Evolutionary conservation across 176 grass and related monocot genomes (phyloP).

Genomic region (Metroxylon sagu): DNA sequence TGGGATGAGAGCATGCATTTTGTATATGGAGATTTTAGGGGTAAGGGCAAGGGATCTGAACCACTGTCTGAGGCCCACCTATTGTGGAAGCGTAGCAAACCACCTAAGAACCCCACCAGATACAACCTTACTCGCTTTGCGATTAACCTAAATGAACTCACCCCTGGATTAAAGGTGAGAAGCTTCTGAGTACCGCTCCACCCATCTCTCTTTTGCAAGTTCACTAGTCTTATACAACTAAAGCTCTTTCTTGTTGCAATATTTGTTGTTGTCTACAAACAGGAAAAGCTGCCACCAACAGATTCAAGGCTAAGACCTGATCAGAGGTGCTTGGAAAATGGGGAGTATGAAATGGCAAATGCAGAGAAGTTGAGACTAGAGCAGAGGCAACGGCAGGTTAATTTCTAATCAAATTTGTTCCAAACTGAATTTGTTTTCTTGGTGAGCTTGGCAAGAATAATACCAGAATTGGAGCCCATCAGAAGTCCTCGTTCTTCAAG

Average conservation of each 20-base stretch:
- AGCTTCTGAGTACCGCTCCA: constrained; percentile 4
- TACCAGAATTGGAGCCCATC: no score
- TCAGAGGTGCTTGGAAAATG: constrained; percentile 91
- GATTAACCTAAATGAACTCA: constrained; percentile 91
- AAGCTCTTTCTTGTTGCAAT: no score
- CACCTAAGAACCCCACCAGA: constrained; percentile 62
- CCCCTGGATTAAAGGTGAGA: constrained; percentile 66
- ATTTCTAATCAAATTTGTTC: not conserved
- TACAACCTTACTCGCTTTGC: constrained; percentile 93
- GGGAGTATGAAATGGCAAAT: constrained; percentile 96
- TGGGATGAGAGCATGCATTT: constrained; percentile 99
- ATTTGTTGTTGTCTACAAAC: constrained; percentile 1
- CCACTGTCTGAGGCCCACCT: constrained; percentile 69
- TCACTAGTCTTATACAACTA: no score
- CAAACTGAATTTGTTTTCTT: no score
- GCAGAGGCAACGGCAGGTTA: constrained; percentile 95
- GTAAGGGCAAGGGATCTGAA: constrained; percentile 88
- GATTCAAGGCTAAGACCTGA: constrained; percentile 96
- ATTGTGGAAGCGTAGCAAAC: constrained; percentile 84
- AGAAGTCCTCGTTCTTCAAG: no score
- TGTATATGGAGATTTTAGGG: constrained; percentile 86
- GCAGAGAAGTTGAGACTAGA: constrained; percentile 97
- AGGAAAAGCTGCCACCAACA: constrained; percentile 93
- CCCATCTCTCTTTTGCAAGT: not conserved
- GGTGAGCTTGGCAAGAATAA: no score